These are phyloP conservation scores for Piper betle DNA, from an alignment of 164 flowering plant genomes.

Conservation along the genomic window DNA sequence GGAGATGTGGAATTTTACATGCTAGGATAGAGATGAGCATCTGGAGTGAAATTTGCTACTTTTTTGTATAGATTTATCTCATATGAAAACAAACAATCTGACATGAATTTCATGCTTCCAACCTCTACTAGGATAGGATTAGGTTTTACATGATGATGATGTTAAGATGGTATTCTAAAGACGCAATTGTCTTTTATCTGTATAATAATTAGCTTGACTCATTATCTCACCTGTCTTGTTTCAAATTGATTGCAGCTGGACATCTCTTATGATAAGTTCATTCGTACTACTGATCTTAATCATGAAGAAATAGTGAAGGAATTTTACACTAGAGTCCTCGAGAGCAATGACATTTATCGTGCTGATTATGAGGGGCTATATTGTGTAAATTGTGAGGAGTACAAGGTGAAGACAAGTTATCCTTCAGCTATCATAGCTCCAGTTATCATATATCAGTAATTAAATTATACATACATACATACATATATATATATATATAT, in stretches of 20 bases:
- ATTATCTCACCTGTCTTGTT: not conserved
- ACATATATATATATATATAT: too few species aligned
- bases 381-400: constrained; percentile 95
- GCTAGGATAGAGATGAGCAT: not conserved
- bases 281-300: constrained; percentile 74
- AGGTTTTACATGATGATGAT: too few species aligned
- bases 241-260: constrained; percentile 44
- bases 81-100: not conserved
- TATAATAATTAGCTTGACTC: not conserved
- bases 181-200: too few species aligned
- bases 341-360: constrained; percentile 80
- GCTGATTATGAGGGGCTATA: constrained; percentile 94
- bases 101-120: not conserved
- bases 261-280: constrained; percentile 82
- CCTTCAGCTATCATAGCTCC: not conserved
- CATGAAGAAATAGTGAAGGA: constrained; percentile 90
- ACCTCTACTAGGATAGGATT: too few species aligned
- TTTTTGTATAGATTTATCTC: not conserved
- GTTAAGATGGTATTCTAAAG: too few species aligned
- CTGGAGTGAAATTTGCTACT: not conserved
- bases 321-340: constrained; percentile 71
- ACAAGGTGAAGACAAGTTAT: constrained; percentile 43
- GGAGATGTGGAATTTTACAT: too few species aligned
- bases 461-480: too few species aligned
- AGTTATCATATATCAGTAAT: too few species aligned